Base-by-base conservation (phyloP, 169 alveolate genomes). In the Eimeria falciformis region DNA sequence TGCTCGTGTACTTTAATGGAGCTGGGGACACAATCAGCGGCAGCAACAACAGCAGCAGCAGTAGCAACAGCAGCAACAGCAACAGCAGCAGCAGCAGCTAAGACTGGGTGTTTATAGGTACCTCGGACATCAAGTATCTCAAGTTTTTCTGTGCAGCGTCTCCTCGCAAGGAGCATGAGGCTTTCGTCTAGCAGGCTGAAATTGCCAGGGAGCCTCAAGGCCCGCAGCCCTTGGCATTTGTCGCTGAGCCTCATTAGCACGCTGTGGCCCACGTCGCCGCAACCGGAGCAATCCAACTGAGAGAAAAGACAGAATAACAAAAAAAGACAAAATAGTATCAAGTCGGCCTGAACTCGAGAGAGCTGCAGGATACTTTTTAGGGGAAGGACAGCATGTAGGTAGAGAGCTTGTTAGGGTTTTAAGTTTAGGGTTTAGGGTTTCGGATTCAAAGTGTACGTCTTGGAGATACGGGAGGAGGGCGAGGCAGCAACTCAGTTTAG, bases 401-500 rank as follows among this genome's bases (percentile, higher is more conserved):
- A 17, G n/a, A 53, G 9, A 17, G n/a, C 9, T 58, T 58, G 43
- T 7, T 25, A 25, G 78, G 43, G 14, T 25, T 25, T 66, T 5
- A 5, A 7, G 18, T n/a, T 4, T 45, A 6, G 29, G 0, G 9
- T 58, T 1, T 23, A 29, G 21, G 1, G 18, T 58, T 58, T 2
- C 0, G 40, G 5, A n/a, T 9, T 65, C 46, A 43, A 7, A 43
- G 5, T 65, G 75, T 71, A 71, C 82, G 12, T 71, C 82, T 23
- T 71, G 82, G 9, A 71, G 82, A 18, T 71, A 29, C n/a, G 82
- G 82, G 12, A 71, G 55, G 27, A 71, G 3, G 53, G 56, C 82
- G 82, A 71, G 82, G 43, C 82, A 71, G 29, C 55, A 7, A 23
- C 56, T 4, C 29, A 71, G 53, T 53, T 37, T 71, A n/a, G 53